Evolutionary conservation across 2,329 filamentous ascomycete species (phyloP).

Genomic region (Fusarium transvaalense): DNA sequence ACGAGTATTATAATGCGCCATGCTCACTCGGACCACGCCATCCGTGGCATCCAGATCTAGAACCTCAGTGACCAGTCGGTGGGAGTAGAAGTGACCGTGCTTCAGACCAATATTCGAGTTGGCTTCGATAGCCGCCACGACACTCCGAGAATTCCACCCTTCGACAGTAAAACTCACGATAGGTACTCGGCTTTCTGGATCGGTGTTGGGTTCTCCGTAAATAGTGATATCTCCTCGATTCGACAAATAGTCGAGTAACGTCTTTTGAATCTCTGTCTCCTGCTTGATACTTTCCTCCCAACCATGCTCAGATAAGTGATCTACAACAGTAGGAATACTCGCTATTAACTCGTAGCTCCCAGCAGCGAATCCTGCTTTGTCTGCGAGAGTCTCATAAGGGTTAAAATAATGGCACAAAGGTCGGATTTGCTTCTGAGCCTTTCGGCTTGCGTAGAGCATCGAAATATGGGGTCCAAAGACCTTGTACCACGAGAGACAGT

Average conservation of each 20-base stretch:
- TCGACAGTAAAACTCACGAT: constrained; percentile 76
- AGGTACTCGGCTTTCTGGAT: constrained; percentile 66
- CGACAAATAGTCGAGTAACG: constrained; percentile 70
- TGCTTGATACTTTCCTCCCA: constrained; percentile 69
- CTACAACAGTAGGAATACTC: constrained; percentile 69
- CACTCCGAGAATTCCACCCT: constrained; percentile 65
- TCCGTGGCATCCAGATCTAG: constrained; percentile 67
- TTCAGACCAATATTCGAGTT: constrained; percentile 71
- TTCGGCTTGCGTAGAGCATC: constrained; percentile 73
- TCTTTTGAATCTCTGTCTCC: constrained; percentile 70
- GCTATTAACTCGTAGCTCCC: constrained; percentile 78
- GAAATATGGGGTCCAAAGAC: constrained; percentile 82
- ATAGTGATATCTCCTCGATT: constrained; percentile 66
- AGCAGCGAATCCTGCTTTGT: constrained; percentile 76
- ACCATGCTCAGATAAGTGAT: constrained; percentile 66
- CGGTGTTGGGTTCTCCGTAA: constrained; percentile 66
- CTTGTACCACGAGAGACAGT: constrained; percentile 86
- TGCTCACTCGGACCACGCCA: constrained; percentile 76
- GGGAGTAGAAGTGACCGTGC: constrained; percentile 77
- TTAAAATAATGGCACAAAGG: constrained; percentile 78
- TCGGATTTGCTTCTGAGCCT: constrained; percentile 66
- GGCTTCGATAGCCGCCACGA: constrained; percentile 73
- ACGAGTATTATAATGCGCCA: constrained; percentile 80
- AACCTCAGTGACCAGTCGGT: constrained; percentile 70
- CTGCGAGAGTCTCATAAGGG: constrained; percentile 66